Conservation (phyloP, 768 basidiomycete species). For the Tulasnella sp. region DNA sequence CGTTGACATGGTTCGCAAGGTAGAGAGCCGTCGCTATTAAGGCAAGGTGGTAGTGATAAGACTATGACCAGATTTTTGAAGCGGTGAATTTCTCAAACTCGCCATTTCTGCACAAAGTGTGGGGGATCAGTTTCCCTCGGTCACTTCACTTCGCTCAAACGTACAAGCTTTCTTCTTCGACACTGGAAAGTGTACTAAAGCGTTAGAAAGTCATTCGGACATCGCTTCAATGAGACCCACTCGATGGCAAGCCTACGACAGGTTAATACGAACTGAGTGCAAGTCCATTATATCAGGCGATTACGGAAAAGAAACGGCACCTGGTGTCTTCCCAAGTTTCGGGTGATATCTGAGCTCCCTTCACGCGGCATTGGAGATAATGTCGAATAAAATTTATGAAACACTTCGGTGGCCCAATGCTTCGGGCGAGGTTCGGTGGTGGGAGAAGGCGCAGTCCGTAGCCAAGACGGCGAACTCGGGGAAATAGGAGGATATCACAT, state of each 20-base stretch:
- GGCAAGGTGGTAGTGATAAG: not conserved
- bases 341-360: not conserved
- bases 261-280: not conserved
- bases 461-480: not conserved
- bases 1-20: constrained; percentile 17
- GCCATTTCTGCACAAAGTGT: not conserved
- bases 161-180: constrained; percentile 17
- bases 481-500: not conserved
- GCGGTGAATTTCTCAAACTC: not conserved
- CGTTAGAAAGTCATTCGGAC: not conserved
- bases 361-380: not conserved
- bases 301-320: not conserved
- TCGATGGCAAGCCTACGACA: constrained; percentile 13
- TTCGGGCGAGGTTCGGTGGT: not conserved
- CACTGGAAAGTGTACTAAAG: not conserved
- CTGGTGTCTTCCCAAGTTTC: not conserved
- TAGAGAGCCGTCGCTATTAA: not conserved
- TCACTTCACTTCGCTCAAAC: not conserved
- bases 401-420: not conserved
- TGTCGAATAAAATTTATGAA: not conserved
- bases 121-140: not conserved
- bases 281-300: not conserved
- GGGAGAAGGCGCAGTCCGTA: not conserved
- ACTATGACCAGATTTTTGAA: not conserved
- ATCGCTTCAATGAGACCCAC: not conserved